Evolutionary conservation across 2,329 filamentous ascomycete genomes (phyloP), one percentile per base, ranked within the genome.

Genomic region (Hymenoscyphus occultus): DNA sequence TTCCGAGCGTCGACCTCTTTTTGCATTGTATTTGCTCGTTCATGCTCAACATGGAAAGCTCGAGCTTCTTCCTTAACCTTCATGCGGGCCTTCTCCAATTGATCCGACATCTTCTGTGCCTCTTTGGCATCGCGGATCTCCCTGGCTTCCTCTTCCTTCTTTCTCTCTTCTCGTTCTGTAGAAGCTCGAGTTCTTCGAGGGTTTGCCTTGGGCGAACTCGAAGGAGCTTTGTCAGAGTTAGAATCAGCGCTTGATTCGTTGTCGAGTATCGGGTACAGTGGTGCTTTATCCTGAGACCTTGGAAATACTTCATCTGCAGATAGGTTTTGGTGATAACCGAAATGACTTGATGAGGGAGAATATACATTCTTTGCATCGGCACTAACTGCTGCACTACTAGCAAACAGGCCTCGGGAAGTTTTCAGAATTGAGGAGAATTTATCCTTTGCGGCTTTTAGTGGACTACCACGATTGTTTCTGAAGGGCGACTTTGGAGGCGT

Each of bases 351-450:
- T 2, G 84, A 83, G 2, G 86, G 83, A 3, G 86, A 87, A 22
- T 86, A 73, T 3, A 82, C 83, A 0, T 82, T 80, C 70, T 88
- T 89, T 7, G 84, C 84, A 70, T 89, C 86, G 0, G 86, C 86
- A 70, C 85, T 88, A 45, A 85, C 78, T 16, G 83, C 85, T 2
- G 86, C 86, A 70, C 86, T 94, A 70, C 90, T 96, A 19, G 90
- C 92, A 68, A 97, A 89, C 59, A 97, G 85, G 14, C 90, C 91
- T 76, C 91, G 94, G 3, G 93, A 95, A 63, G 89, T 91, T 77
- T 93, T 93, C 71, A 97, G 82, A 66, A 97, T 93, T 10, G 93
- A 96, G 58, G 94, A 96, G 59, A 98, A 82, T 75, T 93, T 96
- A 74, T 91, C 92, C 79, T 97, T 98, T 35, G 95, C 93, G 61